Conservation (phyloP, 2,329 filamentous ascomycete genomes). For the Corniculantispora saksenae region DNA sequence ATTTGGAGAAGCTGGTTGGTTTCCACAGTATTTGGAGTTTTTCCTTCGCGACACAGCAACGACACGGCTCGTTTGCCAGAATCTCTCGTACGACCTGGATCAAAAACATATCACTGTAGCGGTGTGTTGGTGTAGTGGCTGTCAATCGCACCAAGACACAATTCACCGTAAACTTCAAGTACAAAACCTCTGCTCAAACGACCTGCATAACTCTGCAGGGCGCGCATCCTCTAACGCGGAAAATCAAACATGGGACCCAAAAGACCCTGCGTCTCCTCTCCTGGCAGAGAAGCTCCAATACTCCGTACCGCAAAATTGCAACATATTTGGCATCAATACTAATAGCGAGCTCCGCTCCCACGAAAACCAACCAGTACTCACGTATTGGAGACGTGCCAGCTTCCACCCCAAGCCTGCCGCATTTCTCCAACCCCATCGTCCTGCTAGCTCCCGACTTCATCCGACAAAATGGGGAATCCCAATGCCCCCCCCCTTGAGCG, state of each 20-base stretch:
- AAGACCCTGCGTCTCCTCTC: not conserved
- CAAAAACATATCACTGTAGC: not conserved
- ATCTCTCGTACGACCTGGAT: not conserved
- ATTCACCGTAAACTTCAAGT: not conserved
- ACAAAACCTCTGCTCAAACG: not conserved
- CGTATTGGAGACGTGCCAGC: not conserved
- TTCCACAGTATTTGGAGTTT: constrained; percentile 15
- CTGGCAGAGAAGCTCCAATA: not conserved
- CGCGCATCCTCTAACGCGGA: not conserved
- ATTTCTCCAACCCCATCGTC: constrained; percentile 13
- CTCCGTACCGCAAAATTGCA: constrained; percentile 13
- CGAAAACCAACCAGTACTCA: constrained; percentile 1
- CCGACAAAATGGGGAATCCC: constrained; percentile 19
- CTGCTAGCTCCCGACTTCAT: constrained; percentile 18
- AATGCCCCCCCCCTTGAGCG: constrained; percentile 8
- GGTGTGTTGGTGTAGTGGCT: not conserved
- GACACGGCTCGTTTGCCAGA: not conserved
- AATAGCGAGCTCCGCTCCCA: not conserved
- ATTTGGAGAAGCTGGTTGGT: constrained; percentile 3
- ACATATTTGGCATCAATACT: constrained; percentile 14
- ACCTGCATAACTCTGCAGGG: not conserved
- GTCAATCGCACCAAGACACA: not conserved
- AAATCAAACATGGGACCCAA: constrained; percentile 14
- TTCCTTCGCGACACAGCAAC: not conserved
- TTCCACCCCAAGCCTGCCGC: not conserved